A percentile compares a stretch with the other conserved stretches of the same genome.
These are phyloP conservation scores for Xylaria sp. DNA, from an alignment of 2,329 filamentous ascomycete genomes.

Conservation along the genomic window DNA sequence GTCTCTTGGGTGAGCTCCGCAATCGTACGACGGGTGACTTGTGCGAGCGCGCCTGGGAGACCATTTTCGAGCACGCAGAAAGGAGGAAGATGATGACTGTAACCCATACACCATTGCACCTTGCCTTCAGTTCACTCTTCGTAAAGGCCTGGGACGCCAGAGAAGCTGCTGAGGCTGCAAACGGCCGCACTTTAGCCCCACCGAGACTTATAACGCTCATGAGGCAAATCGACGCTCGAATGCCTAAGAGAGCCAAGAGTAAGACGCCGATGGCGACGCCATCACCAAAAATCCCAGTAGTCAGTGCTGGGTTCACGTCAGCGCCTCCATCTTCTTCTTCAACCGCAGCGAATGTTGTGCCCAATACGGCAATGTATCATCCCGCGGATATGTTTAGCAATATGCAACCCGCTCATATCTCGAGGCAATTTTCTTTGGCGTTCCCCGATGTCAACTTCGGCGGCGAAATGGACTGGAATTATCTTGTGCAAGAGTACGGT, in stretches of 20 bases:
- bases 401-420: slow-evolving; percentile 44
- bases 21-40: slow-evolving; percentile 63
- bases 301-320: slow-evolving; percentile 40
- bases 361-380: slow-evolving; percentile 41
- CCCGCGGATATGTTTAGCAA: slow-evolving; percentile 41
- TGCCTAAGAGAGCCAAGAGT: slow-evolving; percentile 51
- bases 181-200: slow-evolving; percentile 56
- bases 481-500: slow-evolving; percentile 48
- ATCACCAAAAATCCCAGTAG: slow-evolving; percentile 45
- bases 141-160: slow-evolving; percentile 72
- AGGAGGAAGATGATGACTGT: slow-evolving; percentile 61
- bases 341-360: slow-evolving; percentile 29
- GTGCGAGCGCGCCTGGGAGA: slow-evolving; percentile 68
- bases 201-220: slow-evolving; percentile 62
- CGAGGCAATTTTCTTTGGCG: slow-evolving; percentile 47
- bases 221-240: slow-evolving; percentile 54
- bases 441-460: slow-evolving; percentile 50
- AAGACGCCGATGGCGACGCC: slow-evolving; percentile 47
- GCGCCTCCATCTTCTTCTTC: slow-evolving; percentile 35
- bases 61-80: slow-evolving; percentile 66
- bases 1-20: slow-evolving; percentile 66
- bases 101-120: slow-evolving; percentile 66
- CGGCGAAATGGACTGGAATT: slow-evolving; percentile 51
- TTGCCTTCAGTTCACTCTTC: slow-evolving; percentile 67
- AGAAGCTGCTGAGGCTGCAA: slow-evolving; percentile 58